Conservation (phyloP, 1,284 basidiomycete species). For the Macrocystidia cucumis region DNA sequence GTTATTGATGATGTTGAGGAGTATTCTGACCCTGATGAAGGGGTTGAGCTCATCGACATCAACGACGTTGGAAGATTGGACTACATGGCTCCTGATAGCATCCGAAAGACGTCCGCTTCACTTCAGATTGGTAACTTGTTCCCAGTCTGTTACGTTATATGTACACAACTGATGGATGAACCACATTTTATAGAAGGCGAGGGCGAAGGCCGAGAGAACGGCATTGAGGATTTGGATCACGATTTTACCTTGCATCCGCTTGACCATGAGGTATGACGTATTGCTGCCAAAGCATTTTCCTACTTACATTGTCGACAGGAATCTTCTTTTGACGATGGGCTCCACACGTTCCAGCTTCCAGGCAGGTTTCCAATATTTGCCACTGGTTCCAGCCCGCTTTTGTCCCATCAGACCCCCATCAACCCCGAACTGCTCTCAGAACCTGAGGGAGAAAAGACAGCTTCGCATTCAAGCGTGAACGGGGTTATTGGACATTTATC, state of each 20-base stretch:
- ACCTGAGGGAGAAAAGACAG: constrained; percentile 21
- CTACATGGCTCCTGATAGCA: constrained; percentile 82
- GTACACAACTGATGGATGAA: too few species aligned
- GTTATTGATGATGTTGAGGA: constrained; percentile 49
- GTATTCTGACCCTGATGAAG: constrained; percentile 87
- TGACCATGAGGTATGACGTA: too few species aligned
- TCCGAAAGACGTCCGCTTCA: too few species aligned
- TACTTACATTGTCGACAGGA: too few species aligned
- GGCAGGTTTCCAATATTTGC: constrained; percentile 80
- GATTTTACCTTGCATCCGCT: too few species aligned
- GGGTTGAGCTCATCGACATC: constrained; percentile 86
- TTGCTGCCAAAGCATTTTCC: too few species aligned
- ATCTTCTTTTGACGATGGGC: too few species aligned
- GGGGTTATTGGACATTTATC: constrained; percentile 80
- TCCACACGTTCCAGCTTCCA: constrained; percentile 94
- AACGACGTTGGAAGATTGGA: constrained; percentile 75
- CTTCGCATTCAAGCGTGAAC: constrained; percentile 40
- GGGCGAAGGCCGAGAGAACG: too few species aligned
- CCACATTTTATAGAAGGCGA: too few species aligned
- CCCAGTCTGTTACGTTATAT: too few species aligned
- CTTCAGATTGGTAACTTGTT: too few species aligned
- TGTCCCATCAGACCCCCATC: constrained; percentile 21
- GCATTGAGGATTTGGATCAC: too few species aligned
- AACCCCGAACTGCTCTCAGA: constrained; percentile 15
- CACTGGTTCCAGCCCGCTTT: constrained; percentile 26